Base-by-base conservation (phyloP, 2,329 filamentous ascomycete species). In the Xylaria digitata region DNA sequence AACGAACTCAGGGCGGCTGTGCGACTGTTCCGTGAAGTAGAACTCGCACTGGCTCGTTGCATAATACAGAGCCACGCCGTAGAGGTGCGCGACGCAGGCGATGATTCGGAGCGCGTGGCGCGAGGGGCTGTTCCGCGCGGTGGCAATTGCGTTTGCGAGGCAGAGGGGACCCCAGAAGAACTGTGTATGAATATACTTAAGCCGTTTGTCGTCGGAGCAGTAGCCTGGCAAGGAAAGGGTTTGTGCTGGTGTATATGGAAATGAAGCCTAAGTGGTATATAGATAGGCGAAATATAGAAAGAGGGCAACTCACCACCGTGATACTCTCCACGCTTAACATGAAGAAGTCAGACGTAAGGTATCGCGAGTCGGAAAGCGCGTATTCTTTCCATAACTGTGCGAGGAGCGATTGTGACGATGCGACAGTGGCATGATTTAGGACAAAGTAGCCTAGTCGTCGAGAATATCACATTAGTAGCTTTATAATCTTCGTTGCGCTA, bases 301-400 rank as follows among this genome's bases (percentile, higher is more conserved):
- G 46, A n/a, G 32, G n/a, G 11, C 7, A 50, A 23, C n/a, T 75
- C 80, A 94, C 91, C 48, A 89, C 89, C 1, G 94, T 97, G 69
- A 97, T 88, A 19, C 86, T 88, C 83, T 97, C 94, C 78, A 97
- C 90, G 78, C 92, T 94, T n/a, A 97, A 82, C 72, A 96, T 93
- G 74, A 97, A 94, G 1, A 90, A 86, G 75, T 96, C 92, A 19
- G 89, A 89, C 2, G 90, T 94, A 72, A 97, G 82, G 76, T 97
- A 97, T 49, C 94, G 86, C 61, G 93, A 96, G 80, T 97, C 94
- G 2, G 92, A 94, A 40, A 94, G 85, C 2, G 92, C 86, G 77
- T 97, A 97, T 79, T 97, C 94, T 77, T 97, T 97, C 94, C 94
- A 97, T 50, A 97, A 83, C 81, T 97, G 93, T 2, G 90, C 92